Base-by-base conservation (phyloP, 768 basidiomycete genomes). In the Myochromella boudieri region DNA sequence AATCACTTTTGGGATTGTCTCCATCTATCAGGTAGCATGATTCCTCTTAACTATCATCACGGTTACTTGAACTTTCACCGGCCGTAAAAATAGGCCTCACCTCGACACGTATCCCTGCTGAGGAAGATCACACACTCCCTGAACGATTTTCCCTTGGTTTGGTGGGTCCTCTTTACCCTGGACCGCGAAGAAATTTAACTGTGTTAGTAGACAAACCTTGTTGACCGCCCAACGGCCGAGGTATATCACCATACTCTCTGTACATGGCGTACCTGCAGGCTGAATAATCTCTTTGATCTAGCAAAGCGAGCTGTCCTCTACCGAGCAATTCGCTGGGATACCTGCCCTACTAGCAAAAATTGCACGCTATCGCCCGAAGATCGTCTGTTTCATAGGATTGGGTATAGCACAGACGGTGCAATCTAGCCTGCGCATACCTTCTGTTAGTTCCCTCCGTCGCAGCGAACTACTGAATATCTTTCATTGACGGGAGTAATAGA, bases 1-100 rank as follows among this genome's bases (percentile, higher is more conserved):
- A 93, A 94, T 57, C 88, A 91, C 52, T 92, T 92, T 63, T 92
- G 87, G 86, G 69, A 65, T 34, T 87, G 86, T 49, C 69, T 94
- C 0, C 71, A 86, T 54, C 70, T 71, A 33, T 82, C 87, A 36
- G 84, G 89, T 81, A 53, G 25, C 60, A 54, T 41, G 20, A n/a
- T 20, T 28, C 20, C 22, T 15, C n/a, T n/a, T n/a, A n/a, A n/a
- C n/a, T n/a, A n/a, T n/a, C n/a, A n/a, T n/a, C n/a, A n/a, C n/a
- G n/a, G n/a, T n/a, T n/a, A n/a, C n/a, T n/a, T n/a, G n/a, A n/a
- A n/a, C n/a, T n/a, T n/a, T 10, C 3, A 14, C 14, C 14, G 8
- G 28, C 14, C 14, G 28, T 29, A 29, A 29, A 29, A 46, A 6
- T 40, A 87, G 87, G 82, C 3, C 68, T 91, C 28, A 90, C 85